phyloP scores from a whole-genome alignment of 805 yeast genomes.

The Zygoascus ofunaensis region DNA sequence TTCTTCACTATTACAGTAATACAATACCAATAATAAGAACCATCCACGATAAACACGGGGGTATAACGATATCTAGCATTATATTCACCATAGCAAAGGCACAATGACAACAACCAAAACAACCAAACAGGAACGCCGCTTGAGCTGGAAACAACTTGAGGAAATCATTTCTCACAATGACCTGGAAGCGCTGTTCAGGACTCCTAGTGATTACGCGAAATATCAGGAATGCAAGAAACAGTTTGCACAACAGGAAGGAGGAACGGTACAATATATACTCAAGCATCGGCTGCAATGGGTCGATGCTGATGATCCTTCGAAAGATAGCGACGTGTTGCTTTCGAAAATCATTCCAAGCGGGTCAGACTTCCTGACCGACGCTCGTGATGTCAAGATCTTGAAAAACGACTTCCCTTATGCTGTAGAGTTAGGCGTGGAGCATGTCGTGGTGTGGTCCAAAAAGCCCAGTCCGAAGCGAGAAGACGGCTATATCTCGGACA shows the following conservation, averaged over 20 bases:
- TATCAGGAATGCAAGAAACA: constrained; percentile 12
- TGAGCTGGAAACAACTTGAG: not conserved
- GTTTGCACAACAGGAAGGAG: constrained; percentile 13
- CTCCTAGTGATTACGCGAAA: constrained; percentile 12
- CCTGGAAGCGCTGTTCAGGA: constrained; percentile 10
- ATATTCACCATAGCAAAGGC: too few species aligned
- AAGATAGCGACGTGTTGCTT: not conserved
- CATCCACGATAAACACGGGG: too few species aligned
- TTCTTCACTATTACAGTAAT: too few species aligned
- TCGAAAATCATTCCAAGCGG: constrained; percentile 10
- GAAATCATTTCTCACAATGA: not conserved
- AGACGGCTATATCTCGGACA: constrained; percentile 36
- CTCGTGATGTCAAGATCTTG: constrained; percentile 37
- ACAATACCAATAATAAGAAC: too few species aligned
- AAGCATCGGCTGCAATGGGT: constrained; percentile 16
- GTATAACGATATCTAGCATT: too few species aligned
- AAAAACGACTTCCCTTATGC: constrained; percentile 49
- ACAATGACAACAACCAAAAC: too few species aligned
- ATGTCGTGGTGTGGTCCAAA: constrained; percentile 51
- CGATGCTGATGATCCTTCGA: constrained; percentile 2
- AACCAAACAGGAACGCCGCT: too few species aligned
- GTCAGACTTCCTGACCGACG: constrained; percentile 9
- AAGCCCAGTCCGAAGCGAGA: constrained; percentile 33
- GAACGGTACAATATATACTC: constrained; percentile 13
- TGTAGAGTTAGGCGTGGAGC: constrained; percentile 39